Evolutionary conservation across 352 stramenopile species (phyloP).

Genomic region (Pseudoperonospora humuli): DNA sequence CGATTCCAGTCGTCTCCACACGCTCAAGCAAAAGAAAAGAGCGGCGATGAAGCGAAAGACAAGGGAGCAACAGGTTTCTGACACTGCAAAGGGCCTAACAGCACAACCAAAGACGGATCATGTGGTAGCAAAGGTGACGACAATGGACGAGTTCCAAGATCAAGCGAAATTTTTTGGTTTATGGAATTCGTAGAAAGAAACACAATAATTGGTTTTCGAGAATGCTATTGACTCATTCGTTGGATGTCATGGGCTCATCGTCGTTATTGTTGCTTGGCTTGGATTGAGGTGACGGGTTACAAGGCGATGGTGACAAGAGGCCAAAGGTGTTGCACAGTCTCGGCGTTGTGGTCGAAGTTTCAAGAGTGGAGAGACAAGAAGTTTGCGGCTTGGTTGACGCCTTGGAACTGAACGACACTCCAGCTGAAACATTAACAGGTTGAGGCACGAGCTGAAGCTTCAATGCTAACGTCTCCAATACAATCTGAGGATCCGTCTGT

Average conservation of each 20-base stretch:
- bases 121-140: slow-evolving; percentile 2
- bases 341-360: no score
- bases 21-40: slow-evolving; percentile 13
- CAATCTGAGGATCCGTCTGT: slow-evolving; percentile 19
- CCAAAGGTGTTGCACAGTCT: slow-evolving; percentile 11
- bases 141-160: slow-evolving; percentile 30
- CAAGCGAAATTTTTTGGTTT: slow-evolving; percentile 36
- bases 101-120: slow-evolving; percentile 4
- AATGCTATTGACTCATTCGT: slow-evolving; percentile 6
- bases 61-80: background rate
- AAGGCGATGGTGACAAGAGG: slow-evolving; percentile 17
- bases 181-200: slow-evolving; percentile 24
- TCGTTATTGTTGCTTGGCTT: slow-evolving; percentile 9
- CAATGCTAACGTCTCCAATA: slow-evolving; percentile 20
- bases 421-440: slow-evolving; percentile 20
- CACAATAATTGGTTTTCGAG: background rate
- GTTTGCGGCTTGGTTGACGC: no score
- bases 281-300: slow-evolving; percentile 1
- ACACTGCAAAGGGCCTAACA: background rate
- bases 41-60: slow-evolving; percentile 5
- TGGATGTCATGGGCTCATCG: slow-evolving; percentile 1
- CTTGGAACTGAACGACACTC: slow-evolving; percentile 22
- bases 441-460: slow-evolving; percentile 19
- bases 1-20: background rate
- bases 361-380: no score